phyloP scores from a whole-genome alignment of 768 basidiomycete species.

The Kockovaella imperatae region DNA sequence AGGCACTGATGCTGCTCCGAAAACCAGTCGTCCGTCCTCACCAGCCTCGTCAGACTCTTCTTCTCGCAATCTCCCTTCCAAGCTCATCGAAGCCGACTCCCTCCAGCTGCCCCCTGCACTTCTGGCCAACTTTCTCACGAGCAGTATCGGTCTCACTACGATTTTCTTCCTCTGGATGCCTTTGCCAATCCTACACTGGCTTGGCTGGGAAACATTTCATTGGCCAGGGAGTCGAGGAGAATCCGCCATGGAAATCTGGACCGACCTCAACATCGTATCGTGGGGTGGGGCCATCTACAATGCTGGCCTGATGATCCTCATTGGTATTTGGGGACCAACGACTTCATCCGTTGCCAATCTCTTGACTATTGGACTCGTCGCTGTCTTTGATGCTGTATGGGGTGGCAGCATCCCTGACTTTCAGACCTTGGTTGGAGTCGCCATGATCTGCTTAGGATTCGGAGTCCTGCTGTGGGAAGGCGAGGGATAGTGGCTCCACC shows the following conservation, averaged over 20 bases:
- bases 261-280: slow-evolving; percentile 62
- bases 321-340: slow-evolving; percentile 81
- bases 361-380: slow-evolving; percentile 86
- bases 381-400: slow-evolving; percentile 68
- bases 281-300: slow-evolving; percentile 66
- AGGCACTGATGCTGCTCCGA: too few species aligned
- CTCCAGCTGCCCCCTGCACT: slow-evolving; percentile 72
- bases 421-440: slow-evolving; percentile 69
- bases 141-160: slow-evolving; percentile 70
- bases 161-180: slow-evolving; percentile 68
- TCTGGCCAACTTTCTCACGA: slow-evolving; percentile 73
- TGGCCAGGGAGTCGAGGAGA: slow-evolving; percentile 50
- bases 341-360: slow-evolving; percentile 81
- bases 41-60: background rate
- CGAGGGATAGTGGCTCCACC: slow-evolving; percentile 35
- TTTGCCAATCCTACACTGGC: slow-evolving; percentile 63
- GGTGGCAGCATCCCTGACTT: slow-evolving; percentile 58
- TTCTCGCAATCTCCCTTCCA: background rate
- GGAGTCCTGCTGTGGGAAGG: slow-evolving; percentile 54
- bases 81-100: slow-evolving; percentile 39
- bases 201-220: slow-evolving; percentile 59
- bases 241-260: slow-evolving; percentile 40
- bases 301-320: slow-evolving; percentile 75
- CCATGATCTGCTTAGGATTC: slow-evolving; percentile 74
- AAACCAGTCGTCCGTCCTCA: background rate